These are phyloP conservation scores for Neostapfia colusana DNA, from an alignment of 176 grass and related monocot species.

Conservation along the genomic window DNA sequence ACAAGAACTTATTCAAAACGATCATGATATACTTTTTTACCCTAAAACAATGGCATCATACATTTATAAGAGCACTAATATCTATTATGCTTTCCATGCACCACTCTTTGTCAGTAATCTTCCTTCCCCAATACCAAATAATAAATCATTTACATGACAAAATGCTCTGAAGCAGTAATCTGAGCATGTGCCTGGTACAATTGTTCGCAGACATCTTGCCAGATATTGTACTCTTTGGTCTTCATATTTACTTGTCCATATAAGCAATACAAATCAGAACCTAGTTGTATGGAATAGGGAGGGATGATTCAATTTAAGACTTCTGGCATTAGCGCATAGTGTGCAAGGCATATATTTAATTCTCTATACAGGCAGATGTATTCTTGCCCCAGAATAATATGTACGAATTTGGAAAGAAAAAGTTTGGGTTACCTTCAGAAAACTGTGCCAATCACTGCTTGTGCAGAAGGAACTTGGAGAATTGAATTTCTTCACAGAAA, in stretches of 20 bases:
- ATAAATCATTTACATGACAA: slow-evolving; percentile 9
- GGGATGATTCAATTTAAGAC: neutral
- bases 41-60: neutral
- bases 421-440: slow-evolving; percentile 67
- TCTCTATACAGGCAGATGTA: slow-evolving; percentile 9
- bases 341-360: neutral
- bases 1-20: neutral
- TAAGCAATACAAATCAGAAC: slow-evolving; percentile 7
- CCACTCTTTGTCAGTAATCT: slow-evolving; percentile 18
- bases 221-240: neutral
- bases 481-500: slow-evolving; percentile 85
- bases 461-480: slow-evolving; percentile 82
- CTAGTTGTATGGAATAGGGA: neutral
- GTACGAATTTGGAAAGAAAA: slow-evolving; percentile 7
- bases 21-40: neutral
- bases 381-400: slow-evolving; percentile 24
- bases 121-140: slow-evolving; percentile 3
- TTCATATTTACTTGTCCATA: slow-evolving; percentile 14
- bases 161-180: slow-evolving; percentile 15
- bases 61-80: neutral
- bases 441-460: slow-evolving; percentile 78
- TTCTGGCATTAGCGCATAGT: slow-evolving; percentile 2
- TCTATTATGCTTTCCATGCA: neutral
- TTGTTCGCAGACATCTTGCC: slow-evolving; percentile 12
- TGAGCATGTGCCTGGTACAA: neutral